A percentile compares a stretch with the other conserved stretches of the same genome.
These are phyloP conservation scores for Dimocarpus longan DNA, from an alignment of 345 rosid species.

Conservation along the genomic window DNA sequence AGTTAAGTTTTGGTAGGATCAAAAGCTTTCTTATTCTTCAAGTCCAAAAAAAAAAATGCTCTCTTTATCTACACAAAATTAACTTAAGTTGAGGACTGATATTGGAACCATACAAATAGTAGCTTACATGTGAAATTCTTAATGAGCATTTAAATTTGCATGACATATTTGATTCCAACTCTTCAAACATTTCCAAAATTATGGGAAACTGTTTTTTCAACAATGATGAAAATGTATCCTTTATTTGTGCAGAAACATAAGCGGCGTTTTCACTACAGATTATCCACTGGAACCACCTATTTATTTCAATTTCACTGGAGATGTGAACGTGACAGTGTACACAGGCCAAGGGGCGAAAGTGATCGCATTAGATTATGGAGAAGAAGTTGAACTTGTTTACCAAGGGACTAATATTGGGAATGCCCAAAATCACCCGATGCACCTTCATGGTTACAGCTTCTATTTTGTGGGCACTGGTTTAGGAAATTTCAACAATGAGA, in stretches of 20 bases:
- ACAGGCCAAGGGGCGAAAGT: not conserved
- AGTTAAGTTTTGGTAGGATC: too few relatives aligned
- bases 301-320: slow-evolving; percentile 23
- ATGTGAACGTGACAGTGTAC: not conserved
- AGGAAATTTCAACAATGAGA: not conserved
- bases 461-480: not conserved
- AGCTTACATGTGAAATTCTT: not conserved
- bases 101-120: not conserved
- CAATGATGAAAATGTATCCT: too few relatives aligned
- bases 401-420: slow-evolving; percentile 1
- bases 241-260: slow-evolving; percentile 3
- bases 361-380: not conserved
- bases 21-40: too few relatives aligned
- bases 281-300: slow-evolving; percentile 30
- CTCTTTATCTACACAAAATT: too few relatives aligned
- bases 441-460: slow-evolving; percentile 1
- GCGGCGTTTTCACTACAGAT: slow-evolving; percentile 18
- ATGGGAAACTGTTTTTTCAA: too few relatives aligned
- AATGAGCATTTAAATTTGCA: not conserved
- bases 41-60: too few relatives aligned
- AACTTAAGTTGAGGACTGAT: not conserved
- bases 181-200: too few relatives aligned
- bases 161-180: not conserved
- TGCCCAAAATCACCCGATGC: slow-evolving; percentile 2
- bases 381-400: not conserved